Conservation (phyloP, 768 basidiomycete species). For the Termitomyces sp. region DNA sequence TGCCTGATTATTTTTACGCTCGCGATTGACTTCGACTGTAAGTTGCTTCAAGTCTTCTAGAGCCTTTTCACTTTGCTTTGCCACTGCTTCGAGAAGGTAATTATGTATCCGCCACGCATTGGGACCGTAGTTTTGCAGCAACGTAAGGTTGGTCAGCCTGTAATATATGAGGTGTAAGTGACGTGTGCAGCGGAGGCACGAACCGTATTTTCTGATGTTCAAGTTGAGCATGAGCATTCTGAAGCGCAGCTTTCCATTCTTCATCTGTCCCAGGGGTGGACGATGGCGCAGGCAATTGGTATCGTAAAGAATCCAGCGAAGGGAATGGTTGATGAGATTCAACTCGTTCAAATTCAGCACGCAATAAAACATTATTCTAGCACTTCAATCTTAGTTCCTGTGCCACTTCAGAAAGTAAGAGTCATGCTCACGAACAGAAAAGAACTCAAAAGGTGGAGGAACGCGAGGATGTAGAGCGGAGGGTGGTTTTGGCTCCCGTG, state of each 20-base stretch:
- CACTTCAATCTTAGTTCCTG: constrained; percentile 6
- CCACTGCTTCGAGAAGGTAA: constrained; percentile 77
- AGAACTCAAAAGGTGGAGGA: constrained; percentile 62
- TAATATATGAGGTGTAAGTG: constrained; percentile 5
- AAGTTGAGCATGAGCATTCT: constrained; percentile 78
- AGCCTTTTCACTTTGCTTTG: constrained; percentile 65
- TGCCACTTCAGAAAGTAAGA: constrained; percentile 1
- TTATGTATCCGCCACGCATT: constrained; percentile 95
- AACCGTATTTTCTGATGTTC: constrained; percentile 85
- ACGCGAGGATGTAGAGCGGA: constrained; percentile 66
- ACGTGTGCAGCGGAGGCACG: constrained; percentile 14
- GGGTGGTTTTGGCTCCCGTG: constrained; percentile 63
- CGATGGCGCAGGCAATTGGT: constrained; percentile 69
- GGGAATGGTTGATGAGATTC: constrained; percentile 63
- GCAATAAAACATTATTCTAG: constrained; percentile 67
- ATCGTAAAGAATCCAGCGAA: constrained; percentile 67
- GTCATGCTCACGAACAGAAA: constrained; percentile 58
- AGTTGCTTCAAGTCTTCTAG: constrained; percentile 77
- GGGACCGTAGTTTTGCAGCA: constrained; percentile 82
- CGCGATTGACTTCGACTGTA: constrained; percentile 84
- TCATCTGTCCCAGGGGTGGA: constrained; percentile 63
- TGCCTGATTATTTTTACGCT: constrained; percentile 85
- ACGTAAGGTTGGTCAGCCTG: constrained; percentile 79
- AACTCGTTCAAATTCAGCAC: constrained; percentile 74
- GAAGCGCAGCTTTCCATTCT: constrained; percentile 71